These are phyloP conservation scores for Kwoniella bestiolae DNA, from an alignment of 768 basidiomycete species.

Conservation along the genomic window DNA sequence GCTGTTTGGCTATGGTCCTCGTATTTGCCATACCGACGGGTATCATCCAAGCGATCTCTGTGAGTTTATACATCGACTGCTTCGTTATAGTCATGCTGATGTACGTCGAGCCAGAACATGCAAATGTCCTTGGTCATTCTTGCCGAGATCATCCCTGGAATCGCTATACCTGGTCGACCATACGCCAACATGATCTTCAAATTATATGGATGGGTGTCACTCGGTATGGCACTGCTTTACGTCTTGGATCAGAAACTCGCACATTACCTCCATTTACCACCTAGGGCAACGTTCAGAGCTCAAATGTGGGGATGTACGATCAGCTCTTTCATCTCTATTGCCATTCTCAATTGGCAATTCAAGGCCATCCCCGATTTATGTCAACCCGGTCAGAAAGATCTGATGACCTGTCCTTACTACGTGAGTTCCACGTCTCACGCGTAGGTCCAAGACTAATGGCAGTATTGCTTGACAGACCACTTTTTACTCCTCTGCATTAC, in stretches of 20 bases:
- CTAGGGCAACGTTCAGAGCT: slow-evolving; percentile 74
- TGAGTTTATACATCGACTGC: slow-evolving; percentile 44
- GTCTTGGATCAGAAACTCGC: slow-evolving; percentile 60
- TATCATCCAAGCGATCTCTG: slow-evolving; percentile 72
- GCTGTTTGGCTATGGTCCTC: slow-evolving; percentile 62
- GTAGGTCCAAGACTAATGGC: neutral
- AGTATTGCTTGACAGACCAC: slow-evolving; percentile 33
- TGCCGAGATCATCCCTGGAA: slow-evolving; percentile 57
- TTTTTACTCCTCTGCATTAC: slow-evolving; percentile 56
- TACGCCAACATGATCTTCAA: slow-evolving; percentile 59
- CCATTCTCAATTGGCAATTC: slow-evolving; percentile 58
- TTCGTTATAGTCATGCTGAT: slow-evolving; percentile 28
- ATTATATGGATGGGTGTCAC: slow-evolving; percentile 61
- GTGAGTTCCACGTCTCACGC: slow-evolving; percentile 12
- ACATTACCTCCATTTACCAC: slow-evolving; percentile 91
- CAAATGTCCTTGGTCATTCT: slow-evolving; percentile 57
- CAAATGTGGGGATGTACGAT: slow-evolving; percentile 54
- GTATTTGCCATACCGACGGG: slow-evolving; percentile 68
- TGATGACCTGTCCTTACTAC: slow-evolving; percentile 68
- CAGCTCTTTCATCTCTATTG: slow-evolving; percentile 55
- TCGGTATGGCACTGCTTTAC: slow-evolving; percentile 21
- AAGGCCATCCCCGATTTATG: slow-evolving; percentile 57
- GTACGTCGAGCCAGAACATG: neutral
- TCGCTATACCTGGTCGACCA: slow-evolving; percentile 55
- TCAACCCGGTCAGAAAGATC: slow-evolving; percentile 43